phyloP scores from a whole-genome alignment of 2,329 filamentous ascomycete genomes.

The Penicillium sp. region DNA sequence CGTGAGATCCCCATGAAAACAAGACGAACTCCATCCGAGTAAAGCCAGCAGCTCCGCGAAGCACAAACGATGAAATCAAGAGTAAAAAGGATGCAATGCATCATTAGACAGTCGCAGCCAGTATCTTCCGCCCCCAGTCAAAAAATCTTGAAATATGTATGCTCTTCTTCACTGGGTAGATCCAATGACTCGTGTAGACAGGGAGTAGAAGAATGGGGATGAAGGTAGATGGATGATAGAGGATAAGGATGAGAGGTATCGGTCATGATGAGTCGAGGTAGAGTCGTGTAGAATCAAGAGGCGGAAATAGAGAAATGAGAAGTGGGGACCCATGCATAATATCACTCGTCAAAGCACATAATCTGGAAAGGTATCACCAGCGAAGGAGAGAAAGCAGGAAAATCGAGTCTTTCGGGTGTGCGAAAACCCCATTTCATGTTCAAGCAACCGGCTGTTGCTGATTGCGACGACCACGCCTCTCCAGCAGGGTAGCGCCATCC shows the following conservation, averaged over 20 bases:
- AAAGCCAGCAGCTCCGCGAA: constrained; percentile 20
- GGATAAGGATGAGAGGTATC: neutral
- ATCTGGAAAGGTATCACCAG: neutral
- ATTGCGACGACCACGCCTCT: constrained; percentile 63
- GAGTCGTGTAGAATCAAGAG: neutral
- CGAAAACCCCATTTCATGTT: neutral
- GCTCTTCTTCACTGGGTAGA: constrained; percentile 16
- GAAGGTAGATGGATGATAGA: neutral
- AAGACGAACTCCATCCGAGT: constrained; percentile 30
- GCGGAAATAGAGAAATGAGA: neutral
- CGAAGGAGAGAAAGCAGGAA: neutral
- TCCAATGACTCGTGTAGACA: constrained; percentile 9
- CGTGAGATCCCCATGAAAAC: constrained; percentile 12
- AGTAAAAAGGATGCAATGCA: neutral
- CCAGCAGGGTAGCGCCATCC: constrained; percentile 87
- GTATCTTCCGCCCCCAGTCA: neutral
- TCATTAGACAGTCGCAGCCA: constrained; percentile 5
- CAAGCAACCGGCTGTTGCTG: constrained; percentile 40
- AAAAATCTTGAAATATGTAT: constrained; percentile 13
- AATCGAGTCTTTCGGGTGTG: neutral
- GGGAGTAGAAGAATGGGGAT: neutral
- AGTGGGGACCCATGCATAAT: constrained; percentile 13
- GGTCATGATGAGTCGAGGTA: neutral
- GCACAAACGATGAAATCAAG: constrained; percentile 12
- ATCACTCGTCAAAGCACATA: constrained; percentile 16